These are phyloP conservation scores for Polyporus tsugae DNA, from an alignment of 1,284 basidiomycete genomes.

Conservation along the genomic window DNA sequence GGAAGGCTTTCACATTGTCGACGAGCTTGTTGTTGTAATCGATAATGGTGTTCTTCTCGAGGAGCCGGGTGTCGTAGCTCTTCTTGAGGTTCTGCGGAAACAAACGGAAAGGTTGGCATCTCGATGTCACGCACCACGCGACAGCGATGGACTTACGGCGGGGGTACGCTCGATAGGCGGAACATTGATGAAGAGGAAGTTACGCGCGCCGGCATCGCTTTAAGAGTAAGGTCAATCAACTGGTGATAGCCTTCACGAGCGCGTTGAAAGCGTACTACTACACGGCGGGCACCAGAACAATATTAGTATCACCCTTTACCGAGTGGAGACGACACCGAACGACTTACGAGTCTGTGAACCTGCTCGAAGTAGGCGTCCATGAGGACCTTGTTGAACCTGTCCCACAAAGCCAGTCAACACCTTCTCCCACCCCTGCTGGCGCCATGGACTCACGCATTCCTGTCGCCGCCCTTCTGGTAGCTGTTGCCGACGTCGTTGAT, in stretches of 20 bases:
- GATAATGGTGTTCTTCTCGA: neutral
- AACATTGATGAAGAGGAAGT: constrained; percentile 68
- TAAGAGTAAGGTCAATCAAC: constrained; percentile 19
- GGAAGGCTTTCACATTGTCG: neutral
- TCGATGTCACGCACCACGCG: neutral
- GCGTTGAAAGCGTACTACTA: too few species aligned
- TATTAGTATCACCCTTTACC: too few species aligned
- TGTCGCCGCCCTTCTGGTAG: constrained; percentile 54
- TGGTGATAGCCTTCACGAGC: neutral
- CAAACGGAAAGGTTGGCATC: neutral
- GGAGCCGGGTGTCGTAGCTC: neutral
- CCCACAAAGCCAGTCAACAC: neutral
- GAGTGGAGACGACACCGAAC: neutral
- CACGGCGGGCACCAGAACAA: too few species aligned
- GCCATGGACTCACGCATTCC: constrained; percentile 53
- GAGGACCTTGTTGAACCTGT: constrained; percentile 59
- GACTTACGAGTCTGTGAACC: constrained; percentile 60
- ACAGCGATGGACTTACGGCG: neutral
- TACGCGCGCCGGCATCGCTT: constrained; percentile 53
- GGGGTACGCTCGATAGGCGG: constrained; percentile 42
- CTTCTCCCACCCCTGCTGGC: neutral
- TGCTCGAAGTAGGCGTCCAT: constrained; percentile 61
- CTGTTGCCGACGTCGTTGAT: constrained; percentile 69
- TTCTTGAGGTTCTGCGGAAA: neutral
- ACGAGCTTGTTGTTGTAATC: neutral